Base-by-base conservation (phyloP, 2,329 filamentous ascomycete genomes). In the Aspergillus nomiae region DNA sequence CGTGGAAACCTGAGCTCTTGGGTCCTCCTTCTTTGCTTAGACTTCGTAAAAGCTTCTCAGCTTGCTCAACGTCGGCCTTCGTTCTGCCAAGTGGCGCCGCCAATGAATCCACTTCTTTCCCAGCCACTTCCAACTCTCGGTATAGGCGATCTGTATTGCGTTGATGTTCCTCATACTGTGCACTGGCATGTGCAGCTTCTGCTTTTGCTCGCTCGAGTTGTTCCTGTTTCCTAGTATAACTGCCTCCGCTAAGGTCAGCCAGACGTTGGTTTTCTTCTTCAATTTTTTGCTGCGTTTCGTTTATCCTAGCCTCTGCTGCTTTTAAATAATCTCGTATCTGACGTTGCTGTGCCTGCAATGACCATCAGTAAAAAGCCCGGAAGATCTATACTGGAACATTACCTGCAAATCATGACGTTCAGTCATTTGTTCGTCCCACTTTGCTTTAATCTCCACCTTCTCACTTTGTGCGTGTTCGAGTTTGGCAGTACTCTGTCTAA, bases 231-330 rank as follows among this genome's bases (percentile, higher is more conserved):
- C 84, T 81, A 10, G 86, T 82, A 71, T 91, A 87, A 28, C 86
- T 86, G 30, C 90, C 90, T 43, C 92, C 92, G 69, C 90, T 89
- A 2, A 87, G 85, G 51, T 88, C 85, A 50, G 86, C 84, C 9
- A 97, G 83, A 4, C 89, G 87, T 58, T 74, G 72, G 56, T 77
- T 77, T 69, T 85, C 83, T n/a, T 77, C 71, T 12, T 64, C 65
- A 34, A 89, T 85, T 16, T 85, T 79, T 32, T 73, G 65, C 59
- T 82, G 71, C 11, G 78, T 76, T 3, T 79, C 76, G 24, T 72
- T 63, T 26, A 85, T 81, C 16, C 76, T 73, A 16, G 70, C 68
- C 32, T 85, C 80, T 41, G 85, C 84, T 16, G 77, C 78, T 63
- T 84, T 87, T 10, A 93, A 77, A 54, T 84, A 84, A 19, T 80